phyloP scores from a whole-genome alignment of 805 yeast species.

The Suhomyces sp. region DNA sequence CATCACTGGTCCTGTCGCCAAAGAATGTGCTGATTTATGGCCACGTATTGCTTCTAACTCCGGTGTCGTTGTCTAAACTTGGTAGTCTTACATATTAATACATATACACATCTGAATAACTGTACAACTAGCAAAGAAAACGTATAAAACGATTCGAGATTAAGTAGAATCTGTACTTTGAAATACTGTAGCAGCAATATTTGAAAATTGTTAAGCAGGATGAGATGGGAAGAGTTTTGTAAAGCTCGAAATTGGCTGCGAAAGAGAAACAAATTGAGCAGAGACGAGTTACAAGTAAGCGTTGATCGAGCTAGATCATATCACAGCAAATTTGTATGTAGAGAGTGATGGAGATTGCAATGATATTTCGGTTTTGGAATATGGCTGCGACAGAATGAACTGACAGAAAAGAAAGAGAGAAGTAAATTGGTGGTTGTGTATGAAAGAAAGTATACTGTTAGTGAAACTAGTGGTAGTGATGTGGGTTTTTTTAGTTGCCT shows the following conservation, averaged over 20 bases:
- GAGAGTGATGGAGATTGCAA: no score
- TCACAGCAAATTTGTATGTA: no score
- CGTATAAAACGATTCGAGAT: no score
- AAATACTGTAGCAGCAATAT: no score
- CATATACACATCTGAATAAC: conserved; percentile 3
- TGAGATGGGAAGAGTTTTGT: no score
- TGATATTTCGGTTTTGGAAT: no score
- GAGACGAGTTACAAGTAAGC: no score
- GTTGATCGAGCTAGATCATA: no score
- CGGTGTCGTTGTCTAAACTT: conserved; percentile 95
- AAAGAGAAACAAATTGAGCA: no score
- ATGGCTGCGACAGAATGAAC: not conserved
- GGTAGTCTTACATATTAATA: conserved; percentile 1
- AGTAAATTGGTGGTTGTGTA: not conserved
- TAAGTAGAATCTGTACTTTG: no score
- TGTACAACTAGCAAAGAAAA: not conserved
- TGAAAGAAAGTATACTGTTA: not conserved
- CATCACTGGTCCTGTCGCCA: conserved; percentile 99
- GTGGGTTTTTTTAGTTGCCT: no score
- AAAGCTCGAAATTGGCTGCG: not conserved
- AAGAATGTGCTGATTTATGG: conserved; percentile 99
- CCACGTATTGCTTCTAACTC: conserved; percentile 99
- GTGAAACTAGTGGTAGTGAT: not conserved
- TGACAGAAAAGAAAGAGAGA: not conserved
- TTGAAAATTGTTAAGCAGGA: no score